Conservation (phyloP, 805 yeast genomes). For the Cyberlindnera petersonii region DNA sequence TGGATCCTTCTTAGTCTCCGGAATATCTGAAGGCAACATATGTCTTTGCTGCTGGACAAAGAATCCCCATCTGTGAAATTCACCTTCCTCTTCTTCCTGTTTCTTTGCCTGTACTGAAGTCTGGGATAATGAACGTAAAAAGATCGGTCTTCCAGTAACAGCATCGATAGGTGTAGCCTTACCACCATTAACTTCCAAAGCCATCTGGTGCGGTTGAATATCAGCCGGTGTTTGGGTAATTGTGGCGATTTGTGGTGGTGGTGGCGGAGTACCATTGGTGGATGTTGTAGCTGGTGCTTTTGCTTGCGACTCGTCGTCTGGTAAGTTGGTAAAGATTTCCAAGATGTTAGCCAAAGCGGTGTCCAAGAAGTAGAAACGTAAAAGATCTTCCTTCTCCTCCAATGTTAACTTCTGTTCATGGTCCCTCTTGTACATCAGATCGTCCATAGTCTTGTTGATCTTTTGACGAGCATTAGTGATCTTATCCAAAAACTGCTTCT, state of each 20-base stretch:
- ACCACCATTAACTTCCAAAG: slow-evolving; percentile 57
- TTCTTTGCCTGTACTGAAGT: slow-evolving; percentile 64
- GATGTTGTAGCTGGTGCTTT: slow-evolving; percentile 4
- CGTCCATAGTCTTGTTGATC: slow-evolving; percentile 48
- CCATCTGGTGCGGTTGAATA: slow-evolving; percentile 62
- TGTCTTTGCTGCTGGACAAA: slow-evolving; percentile 62
- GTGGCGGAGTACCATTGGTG: too few relatives aligned
- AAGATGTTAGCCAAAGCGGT: slow-evolving; percentile 58
- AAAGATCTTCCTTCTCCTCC: slow-evolving; percentile 72
- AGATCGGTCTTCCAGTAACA: slow-evolving; percentile 67
- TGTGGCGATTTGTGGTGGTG: background rate
- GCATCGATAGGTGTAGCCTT: slow-evolving; percentile 55
- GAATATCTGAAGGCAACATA: slow-evolving; percentile 21
- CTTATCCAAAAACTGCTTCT: slow-evolving; percentile 39
- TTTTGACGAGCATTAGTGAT: slow-evolving; percentile 36
- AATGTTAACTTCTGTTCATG: slow-evolving; percentile 39
- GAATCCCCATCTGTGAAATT: slow-evolving; percentile 80
- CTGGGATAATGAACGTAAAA: slow-evolving; percentile 59
- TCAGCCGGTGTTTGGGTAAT: slow-evolving; percentile 43
- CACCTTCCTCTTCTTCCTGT: slow-evolving; percentile 91
- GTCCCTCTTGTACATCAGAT: slow-evolving; percentile 54
- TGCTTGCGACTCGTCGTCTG: slow-evolving; percentile 15
- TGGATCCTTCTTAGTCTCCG: slow-evolving; percentile 10
- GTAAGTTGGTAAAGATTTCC: slow-evolving; percentile 30
- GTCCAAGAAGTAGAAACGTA: slow-evolving; percentile 66